Base-by-base conservation (phyloP, 306 rosid species). In the Astragalus membranaceus region DNA sequence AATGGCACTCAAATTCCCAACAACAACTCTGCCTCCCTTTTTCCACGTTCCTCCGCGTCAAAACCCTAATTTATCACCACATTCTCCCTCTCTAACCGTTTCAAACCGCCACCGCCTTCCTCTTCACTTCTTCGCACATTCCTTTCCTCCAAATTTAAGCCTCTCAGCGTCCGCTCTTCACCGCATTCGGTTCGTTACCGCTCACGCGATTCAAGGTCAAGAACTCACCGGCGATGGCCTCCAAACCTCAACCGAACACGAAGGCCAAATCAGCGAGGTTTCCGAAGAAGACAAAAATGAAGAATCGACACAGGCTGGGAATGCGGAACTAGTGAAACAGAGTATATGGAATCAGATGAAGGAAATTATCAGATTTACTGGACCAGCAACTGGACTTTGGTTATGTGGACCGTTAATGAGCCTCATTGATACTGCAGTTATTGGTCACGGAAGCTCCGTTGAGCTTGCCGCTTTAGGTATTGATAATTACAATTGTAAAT, bases 391-490 rank as follows among this genome's bases (percentile, higher is more conserved):
- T 1, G 98, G 87, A 12, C 83, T 93, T 74, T 93, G 98, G 98
- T 62, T 88, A 3, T 85, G 94, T 14, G 96, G 90, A 36, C 98
- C 97, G 2, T 68, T 90, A 7, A 88, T 90, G 98, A 93, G 97
- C 78, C 89, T 93, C 77, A 90, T 90, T 14, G 94, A 88, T 33
- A 90, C 98, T 0, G 98, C 85, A 0, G 89, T 93, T 48, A 81
- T 93, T 23, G 98, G 97, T 43, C 97, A 84, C 66, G 88, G 98
- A 60, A 93, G 98, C 86, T 91, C 94, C 0, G 30, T 85, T 79
- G 96, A 93, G 85, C 98, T 93, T 36, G 98, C 98, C 48, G 97
- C 98, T 37, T 80, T 93, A 79, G 97, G 98, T 71, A 70, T 35
- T 59, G 1, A 7, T 5, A 46, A 44, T 44, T 10, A 16, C 11